Evolutionary conservation across 1,139 yeast genomes (phyloP), one percentile per base, ranked within the genome.

Genomic region (Nakaseomyces kungkrabaensis): DNA sequence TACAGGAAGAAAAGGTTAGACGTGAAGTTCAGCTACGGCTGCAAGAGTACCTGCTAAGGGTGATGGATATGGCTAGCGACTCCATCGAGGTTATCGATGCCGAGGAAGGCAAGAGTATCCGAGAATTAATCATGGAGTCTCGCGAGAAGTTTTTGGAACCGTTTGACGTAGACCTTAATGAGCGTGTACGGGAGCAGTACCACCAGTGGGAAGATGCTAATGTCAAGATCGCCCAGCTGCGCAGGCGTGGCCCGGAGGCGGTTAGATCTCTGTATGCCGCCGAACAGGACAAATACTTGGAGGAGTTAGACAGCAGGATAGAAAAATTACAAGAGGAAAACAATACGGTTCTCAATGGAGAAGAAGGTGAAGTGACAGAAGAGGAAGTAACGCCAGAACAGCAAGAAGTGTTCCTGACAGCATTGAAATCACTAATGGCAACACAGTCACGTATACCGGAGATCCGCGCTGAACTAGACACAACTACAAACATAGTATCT

Each of bases 171-270:
- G 77, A 74, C 9, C 62, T 81, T 51, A 81, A 82, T 59, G 77
- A 76, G 51, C 63, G 71, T 49, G 73, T 83, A 34, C 68, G 87
- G 46, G 71, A 72, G 46, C 60, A 77, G 38, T 73, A 82, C 53
- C 72, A 72, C 48, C 72, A 73, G 45, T 79, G 82, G 52, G 89
- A 83, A 55, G 74, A 72, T 45, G 78, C 77, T 54, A 77, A 85
- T 0, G 73, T 77, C 1, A 73, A 70, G 49, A 73, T 80, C 29
- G 74, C 85, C 0, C 67, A 68, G 37, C 63, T 79, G 50, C 67
- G 88, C 46, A 69, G 78, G 47, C 72, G 71, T n/a, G 68, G 76
- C n/a, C 88, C 87, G 0, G 55, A 55, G 8, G 51, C 56, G 25
- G 54, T 67, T n/a, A 64, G 60, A 44, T 54, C 56, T 2, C 48